Percentiles rank a stretch among this genome's conserved stretches.
Evolutionary conservation across 2,329 filamentous ascomycete species (phyloP).

Genomic region (Colletotrichum phormii): DNA sequence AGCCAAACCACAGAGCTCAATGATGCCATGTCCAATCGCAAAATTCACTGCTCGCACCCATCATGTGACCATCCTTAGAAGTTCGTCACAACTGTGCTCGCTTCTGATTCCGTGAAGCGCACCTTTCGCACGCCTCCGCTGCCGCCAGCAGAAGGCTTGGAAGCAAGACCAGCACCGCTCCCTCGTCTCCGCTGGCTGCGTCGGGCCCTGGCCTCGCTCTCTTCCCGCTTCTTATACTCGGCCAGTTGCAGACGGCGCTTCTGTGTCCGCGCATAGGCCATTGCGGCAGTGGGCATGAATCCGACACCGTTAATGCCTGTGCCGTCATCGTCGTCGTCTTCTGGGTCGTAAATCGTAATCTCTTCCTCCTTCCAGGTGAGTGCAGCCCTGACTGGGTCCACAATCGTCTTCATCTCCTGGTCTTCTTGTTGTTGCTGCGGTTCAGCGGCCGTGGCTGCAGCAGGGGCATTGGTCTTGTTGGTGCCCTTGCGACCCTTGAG

Average conservation of each 20-base stretch:
- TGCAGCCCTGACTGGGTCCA: conserved; percentile 67
- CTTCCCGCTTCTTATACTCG: conserved; percentile 71
- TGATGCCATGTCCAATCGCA: background rate
- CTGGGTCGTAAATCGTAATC: conserved; percentile 74
- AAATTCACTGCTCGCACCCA: background rate
- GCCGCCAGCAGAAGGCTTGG: conserved; percentile 37
- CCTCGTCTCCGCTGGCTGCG: conserved; percentile 64
- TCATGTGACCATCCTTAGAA: background rate
- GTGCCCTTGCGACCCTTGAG: conserved; percentile 30
- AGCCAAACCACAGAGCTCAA: background rate
- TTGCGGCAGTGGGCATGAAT: conserved; percentile 72
- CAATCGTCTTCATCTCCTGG: conserved; percentile 47
- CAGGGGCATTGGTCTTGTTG: background rate
- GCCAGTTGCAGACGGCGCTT: conserved; percentile 71
- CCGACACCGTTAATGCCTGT: conserved; percentile 76
- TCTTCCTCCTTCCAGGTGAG: conserved; percentile 77
- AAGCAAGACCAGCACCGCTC: conserved; percentile 39
- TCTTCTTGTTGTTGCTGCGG: conserved; percentile 42
- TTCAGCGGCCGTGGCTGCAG: too few species aligned
- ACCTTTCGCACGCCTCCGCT: conserved; percentile 49
- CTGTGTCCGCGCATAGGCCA: conserved; percentile 67
- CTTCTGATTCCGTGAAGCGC: conserved; percentile 54
- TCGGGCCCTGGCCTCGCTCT: conserved; percentile 67
- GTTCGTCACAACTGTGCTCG: conserved; percentile 26
- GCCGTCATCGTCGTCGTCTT: conserved; percentile 75